Base-by-base conservation (phyloP, 345 rosid species). In the Melaleuca quinquenervia region DNA sequence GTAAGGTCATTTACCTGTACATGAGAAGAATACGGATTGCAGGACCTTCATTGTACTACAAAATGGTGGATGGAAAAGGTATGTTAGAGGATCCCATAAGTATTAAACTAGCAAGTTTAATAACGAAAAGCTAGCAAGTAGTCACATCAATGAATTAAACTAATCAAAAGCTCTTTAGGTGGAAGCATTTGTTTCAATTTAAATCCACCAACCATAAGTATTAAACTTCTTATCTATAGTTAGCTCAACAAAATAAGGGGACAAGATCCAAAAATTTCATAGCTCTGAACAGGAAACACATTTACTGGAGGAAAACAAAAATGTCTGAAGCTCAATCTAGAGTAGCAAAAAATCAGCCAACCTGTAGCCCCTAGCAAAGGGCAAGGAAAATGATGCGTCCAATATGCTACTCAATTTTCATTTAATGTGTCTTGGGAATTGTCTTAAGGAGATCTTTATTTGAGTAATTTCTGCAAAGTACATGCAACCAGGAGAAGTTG, bases 31-130 rank as follows among this genome's bases (percentile, higher is more conserved):
- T 91, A 60, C 91, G 93, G 82, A 88, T 83, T 60, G 84, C 87
- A 76, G 89, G 76, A 84, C 95, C 94, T 88, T 87, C 85, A 55
- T 88, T 91, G 87, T 91, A 91, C 95, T 92, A 82, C 91, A 90
- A 84, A 84, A 36, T 70, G 48, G 78, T 7, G 48, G 13, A 32
- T 32, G 48, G 24, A 70, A 70, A 70, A 70, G 48, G 20, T 29
- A 64, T 70, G 78, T 70, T 24, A 70, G 78, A 32, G 48, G 48
- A 70, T 70, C 78, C 44, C 48, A 70, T 70, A 36, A n/a, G n/a
- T n/a, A n/a, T n/a, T n/a, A n/a, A n/a, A n/a, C n/a, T 70, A 1
- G 0, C 32, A 24, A 20, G 21, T 16, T 13, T 70, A 13, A 9
- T 70, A 21, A 70, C 32, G 48, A 70, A 70, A 70, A 70, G 36